Base-by-base conservation (phyloP, 768 basidiomycete species). In the Cystofilobasidium macerans region DNA sequence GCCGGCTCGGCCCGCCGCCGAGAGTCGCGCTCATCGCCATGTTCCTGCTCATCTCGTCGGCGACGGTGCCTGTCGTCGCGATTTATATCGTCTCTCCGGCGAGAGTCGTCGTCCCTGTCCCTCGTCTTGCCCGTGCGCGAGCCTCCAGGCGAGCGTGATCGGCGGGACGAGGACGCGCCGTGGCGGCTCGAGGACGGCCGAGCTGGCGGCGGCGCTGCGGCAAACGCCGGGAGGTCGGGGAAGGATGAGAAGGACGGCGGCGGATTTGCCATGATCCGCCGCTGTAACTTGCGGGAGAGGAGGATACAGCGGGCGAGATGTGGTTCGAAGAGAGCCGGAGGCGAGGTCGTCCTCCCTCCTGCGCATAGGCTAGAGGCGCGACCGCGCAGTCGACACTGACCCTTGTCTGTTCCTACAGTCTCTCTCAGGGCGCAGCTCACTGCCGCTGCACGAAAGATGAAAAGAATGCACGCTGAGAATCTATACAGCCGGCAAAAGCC, bases 181-280 rank as follows among this genome's bases (percentile, higher is more conserved):
- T 36, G 38, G 32, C 36, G 22, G 20, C 26, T n/a, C 1, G 47
- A 38, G 5, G 33, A 45, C 47, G 11, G 61, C 16, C 20, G 36
- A 22, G 28, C 61, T 53, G 62, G 61, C 67, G 43, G 67, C 43
- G 7, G 65, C 47, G 32, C 24, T 36, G n/a, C 2, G 11, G 43
- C 7, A 59, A 63, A 43, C n/a, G 4, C 24, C n/a, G 18, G 65
- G 48, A 26, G 69, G 66, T 13, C 60, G n/a, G 48, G 69, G 38
- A 63, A 63, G 28, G 48, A 53, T 18, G 62, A 63, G 20, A 63
- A 63, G 20, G 62, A 63, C 48, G 62, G 62, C 11, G 61, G 61
- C 1, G 61, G 61, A 13, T 28, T 28, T 16, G 51, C 26, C 51
- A 54, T 54, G 18, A 12, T 54, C 14, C n/a, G 3, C 3, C 4